These are phyloP conservation scores for Wickerhamomyces rabaulensis DNA, from an alignment of 805 yeast genomes.

Conservation along the genomic window DNA sequence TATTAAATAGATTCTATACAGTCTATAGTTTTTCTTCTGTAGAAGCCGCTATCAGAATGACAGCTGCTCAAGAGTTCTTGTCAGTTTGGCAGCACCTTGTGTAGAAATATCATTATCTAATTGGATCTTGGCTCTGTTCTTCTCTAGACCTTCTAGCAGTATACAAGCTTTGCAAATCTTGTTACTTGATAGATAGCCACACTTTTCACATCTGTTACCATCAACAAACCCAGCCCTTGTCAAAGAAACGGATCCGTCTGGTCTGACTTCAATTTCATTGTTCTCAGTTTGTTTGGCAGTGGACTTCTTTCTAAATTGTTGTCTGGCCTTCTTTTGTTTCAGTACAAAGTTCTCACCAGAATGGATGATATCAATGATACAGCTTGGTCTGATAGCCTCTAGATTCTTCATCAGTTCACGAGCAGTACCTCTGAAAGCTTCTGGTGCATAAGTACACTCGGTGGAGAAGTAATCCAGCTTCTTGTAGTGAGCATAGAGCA, in stretches of 20 bases:
- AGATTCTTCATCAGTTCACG: conserved; percentile 85
- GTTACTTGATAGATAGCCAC: conserved; percentile 90
- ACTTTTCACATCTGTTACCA: conserved; percentile 76
- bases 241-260: conserved; percentile 59
- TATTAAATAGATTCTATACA: too few species aligned
- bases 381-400: conserved; percentile 85
- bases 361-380: conserved; percentile 89
- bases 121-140: conserved; percentile 59
- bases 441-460: conserved; percentile 97
- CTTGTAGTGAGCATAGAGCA: conserved; percentile 93
- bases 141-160: conserved; percentile 76
- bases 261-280: conserved; percentile 44
- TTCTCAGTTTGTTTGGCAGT: conserved; percentile 7
- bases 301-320: conserved; percentile 15
- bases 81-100: conserved; percentile 60
- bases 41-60: conserved; percentile 37
- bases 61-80: conserved; percentile 58
- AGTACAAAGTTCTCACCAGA: conserved; percentile 85
- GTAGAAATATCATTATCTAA: conserved; percentile 48
- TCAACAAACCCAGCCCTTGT: conserved; percentile 38
- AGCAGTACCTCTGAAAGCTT: conserved; percentile 97
- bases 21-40: too few species aligned
- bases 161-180: conserved; percentile 90
- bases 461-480: conserved; percentile 94
- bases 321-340: conserved; percentile 47